phyloP scores from a whole-genome alignment of 2,329 filamentous ascomycete species.

The Fusarium sp. region DNA sequence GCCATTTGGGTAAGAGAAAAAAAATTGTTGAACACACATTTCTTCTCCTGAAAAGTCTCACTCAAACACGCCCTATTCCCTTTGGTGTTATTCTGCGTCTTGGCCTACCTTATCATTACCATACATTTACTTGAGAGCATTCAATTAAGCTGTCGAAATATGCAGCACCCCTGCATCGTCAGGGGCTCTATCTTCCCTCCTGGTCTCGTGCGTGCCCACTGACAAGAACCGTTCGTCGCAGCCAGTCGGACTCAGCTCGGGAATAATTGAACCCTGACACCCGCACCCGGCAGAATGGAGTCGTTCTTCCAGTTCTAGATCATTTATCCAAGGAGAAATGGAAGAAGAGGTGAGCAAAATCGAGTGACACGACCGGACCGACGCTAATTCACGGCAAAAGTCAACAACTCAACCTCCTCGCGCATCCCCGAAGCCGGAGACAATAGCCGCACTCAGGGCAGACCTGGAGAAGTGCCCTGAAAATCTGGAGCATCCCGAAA shows the following conservation, averaged over 20 bases:
- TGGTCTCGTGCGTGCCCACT: constrained; percentile 24
- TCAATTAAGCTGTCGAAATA: constrained; percentile 21
- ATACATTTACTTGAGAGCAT: constrained; percentile 32
- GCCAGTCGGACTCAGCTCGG: constrained; percentile 28
- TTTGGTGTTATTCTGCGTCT: constrained; percentile 9
- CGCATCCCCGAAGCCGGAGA: constrained; percentile 32
- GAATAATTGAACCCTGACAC: constrained; percentile 34
- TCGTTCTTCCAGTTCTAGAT: constrained; percentile 10
- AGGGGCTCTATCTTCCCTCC: constrained; percentile 20
- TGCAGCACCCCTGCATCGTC: constrained; percentile 25
- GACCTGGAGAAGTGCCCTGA: constrained; percentile 25
- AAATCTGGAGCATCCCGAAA: constrained; percentile 30
- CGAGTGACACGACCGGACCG: constrained; percentile 15
- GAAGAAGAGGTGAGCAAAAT: constrained; percentile 5
- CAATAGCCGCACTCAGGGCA: neutral
- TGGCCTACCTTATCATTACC: constrained; percentile 25
- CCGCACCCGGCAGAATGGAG: constrained; percentile 30
- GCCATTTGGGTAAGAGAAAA: neutral
- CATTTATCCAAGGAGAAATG: constrained; percentile 16
- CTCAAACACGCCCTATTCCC: neutral
- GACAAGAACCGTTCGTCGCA: constrained; percentile 33
- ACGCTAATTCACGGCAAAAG: constrained; percentile 11
- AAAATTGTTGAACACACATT: neutral
- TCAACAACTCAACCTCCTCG: constrained; percentile 1
- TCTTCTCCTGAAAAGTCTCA: neutral